Conservation (phyloP, 129 eudicot genomes). For the Helianthus tuberosus region DNA sequence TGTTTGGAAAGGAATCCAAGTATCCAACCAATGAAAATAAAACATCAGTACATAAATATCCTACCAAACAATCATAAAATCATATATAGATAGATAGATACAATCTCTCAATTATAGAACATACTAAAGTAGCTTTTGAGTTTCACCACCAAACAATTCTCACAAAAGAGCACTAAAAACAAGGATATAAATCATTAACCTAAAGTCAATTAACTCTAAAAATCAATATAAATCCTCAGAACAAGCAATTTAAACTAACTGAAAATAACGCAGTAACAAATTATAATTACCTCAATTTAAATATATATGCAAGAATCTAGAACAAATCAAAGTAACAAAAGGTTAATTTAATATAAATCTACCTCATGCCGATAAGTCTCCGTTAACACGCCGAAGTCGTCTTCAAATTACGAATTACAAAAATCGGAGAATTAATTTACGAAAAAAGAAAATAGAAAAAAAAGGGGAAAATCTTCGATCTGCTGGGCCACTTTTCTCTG, state of each 20-base stretch:
- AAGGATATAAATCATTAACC: constrained; percentile 1
- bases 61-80: constrained; percentile 28
- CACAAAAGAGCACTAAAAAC: constrained; percentile 11
- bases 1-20: neutral
- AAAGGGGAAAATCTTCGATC: constrained; percentile 30
- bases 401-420: constrained; percentile 16
- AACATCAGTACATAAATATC: constrained; percentile 19
- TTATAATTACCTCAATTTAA: constrained; percentile 15
- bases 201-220: constrained; percentile 4
- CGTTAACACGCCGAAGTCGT: constrained; percentile 10
- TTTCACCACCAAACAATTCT: constrained; percentile 34
- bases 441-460: constrained; percentile 1
- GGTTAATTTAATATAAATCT: constrained; percentile 8
- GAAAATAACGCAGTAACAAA: neutral
- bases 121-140: constrained; percentile 30
- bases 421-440: neutral
- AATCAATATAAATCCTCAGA: neutral
- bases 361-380: constrained; percentile 35
- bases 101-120: constrained; percentile 15
- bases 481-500: constrained; percentile 52
- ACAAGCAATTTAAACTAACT: constrained; percentile 10
- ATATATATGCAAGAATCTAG: neutral
- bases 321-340: neutral
- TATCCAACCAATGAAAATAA: neutral
- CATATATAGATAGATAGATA: neutral